A percentile compares a stretch with the other conserved stretches of the same genome.
These are phyloP conservation scores for Candida insectalens DNA, from an alignment of 805 yeast genomes.

Conservation along the genomic window DNA sequence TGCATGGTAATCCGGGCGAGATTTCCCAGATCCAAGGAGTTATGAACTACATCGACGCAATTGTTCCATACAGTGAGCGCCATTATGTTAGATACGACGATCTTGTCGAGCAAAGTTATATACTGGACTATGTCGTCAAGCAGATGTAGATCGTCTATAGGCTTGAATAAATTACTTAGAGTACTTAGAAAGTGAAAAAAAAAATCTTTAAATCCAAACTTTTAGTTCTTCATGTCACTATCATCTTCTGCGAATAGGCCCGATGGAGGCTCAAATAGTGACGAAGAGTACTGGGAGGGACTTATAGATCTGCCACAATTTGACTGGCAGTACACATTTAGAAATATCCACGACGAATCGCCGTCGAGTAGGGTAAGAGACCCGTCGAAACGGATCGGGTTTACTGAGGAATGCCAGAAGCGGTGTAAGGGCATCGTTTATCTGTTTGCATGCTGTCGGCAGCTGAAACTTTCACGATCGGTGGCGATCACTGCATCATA, in stretches of 20 bases:
- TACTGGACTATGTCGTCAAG: slow-evolving; percentile 74
- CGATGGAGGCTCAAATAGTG: too few relatives aligned
- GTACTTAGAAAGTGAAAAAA: neutral
- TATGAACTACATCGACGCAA: slow-evolving; percentile 57
- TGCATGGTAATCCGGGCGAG: slow-evolving; percentile 41
- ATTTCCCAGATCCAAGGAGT: slow-evolving; percentile 60
- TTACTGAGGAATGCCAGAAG: slow-evolving; percentile 29
- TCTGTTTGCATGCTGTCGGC: slow-evolving; percentile 32
- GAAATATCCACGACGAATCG: slow-evolving; percentile 15
- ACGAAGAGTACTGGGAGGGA: slow-evolving; percentile 20
- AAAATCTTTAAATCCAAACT: neutral
- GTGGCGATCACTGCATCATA: slow-evolving; percentile 39
- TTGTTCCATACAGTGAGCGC: slow-evolving; percentile 82
- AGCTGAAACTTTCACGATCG: slow-evolving; percentile 35
- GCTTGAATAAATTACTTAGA: neutral
- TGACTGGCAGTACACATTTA: slow-evolving; percentile 19
- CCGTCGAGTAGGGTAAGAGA: slow-evolving; percentile 26
- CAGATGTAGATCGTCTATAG: slow-evolving; percentile 46
- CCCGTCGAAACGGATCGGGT: slow-evolving; percentile 18
- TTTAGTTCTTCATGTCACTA: neutral
- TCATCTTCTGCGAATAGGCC: neutral
- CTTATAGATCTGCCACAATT: slow-evolving; percentile 15
- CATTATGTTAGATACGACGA: slow-evolving; percentile 72
- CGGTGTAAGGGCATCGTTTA: slow-evolving; percentile 41
- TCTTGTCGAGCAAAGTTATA: slow-evolving; percentile 74